phyloP scores from a whole-genome alignment of 305 asterid genomes.

The Fraxinus sp. region DNA sequence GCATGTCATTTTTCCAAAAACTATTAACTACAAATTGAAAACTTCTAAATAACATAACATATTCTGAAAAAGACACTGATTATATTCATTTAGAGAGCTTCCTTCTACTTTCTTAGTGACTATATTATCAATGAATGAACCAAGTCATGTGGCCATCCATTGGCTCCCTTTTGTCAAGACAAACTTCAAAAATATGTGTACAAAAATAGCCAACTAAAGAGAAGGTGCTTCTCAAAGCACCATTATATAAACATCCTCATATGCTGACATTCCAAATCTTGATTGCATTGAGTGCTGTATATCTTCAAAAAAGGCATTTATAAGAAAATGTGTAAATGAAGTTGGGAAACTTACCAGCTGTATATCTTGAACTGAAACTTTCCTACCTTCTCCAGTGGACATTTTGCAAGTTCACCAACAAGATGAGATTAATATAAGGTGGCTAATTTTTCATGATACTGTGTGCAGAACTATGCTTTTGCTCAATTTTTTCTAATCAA shows the following conservation, averaged over 20 bases:
- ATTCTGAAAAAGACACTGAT: background rate
- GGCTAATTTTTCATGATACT: background rate
- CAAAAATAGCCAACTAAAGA: background rate
- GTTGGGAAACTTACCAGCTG: slow-evolving; percentile 33
- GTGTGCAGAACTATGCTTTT: background rate
- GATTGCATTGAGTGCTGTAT: background rate
- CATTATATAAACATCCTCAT: background rate
- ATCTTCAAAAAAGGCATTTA: background rate
- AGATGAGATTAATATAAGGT: background rate
- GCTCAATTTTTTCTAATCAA: background rate
- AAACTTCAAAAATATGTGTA: background rate
- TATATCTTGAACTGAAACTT: slow-evolving; percentile 36
- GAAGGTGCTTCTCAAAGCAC: background rate
- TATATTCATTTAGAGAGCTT: background rate
- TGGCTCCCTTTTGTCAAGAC: background rate
- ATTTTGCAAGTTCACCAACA: slow-evolving; percentile 12
- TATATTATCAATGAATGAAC: background rate
- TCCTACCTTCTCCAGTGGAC: slow-evolving; percentile 24
- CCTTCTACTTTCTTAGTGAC: background rate
- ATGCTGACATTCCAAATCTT: background rate
- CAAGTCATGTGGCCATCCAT: background rate
- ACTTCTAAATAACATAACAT: background rate
- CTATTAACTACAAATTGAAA: background rate
- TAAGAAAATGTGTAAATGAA: background rate
- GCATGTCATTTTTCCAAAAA: background rate